A percentile compares a stretch with the other conserved stretches of the same genome.
phyloP scores from a whole-genome alignment of 176 grass and related monocot species.

The Oryza brachyantha region DNA sequence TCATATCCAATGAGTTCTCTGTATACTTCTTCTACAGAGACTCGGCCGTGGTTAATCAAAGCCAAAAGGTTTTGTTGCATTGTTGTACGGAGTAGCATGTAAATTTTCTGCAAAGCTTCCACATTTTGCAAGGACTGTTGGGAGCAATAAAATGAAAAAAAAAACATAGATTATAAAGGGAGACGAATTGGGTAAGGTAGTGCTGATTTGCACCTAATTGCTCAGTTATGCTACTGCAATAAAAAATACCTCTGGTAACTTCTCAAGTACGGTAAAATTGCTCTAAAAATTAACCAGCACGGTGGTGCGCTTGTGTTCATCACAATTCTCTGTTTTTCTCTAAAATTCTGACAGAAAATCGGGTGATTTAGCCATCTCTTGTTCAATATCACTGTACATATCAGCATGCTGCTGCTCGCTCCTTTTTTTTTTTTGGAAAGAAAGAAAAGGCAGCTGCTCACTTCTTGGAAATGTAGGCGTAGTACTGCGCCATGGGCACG shows the following conservation, averaged over 20 bases:
- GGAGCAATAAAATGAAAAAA: too few relatives aligned
- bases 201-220: neutral
- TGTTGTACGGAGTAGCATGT: neutral
- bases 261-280: too few relatives aligned
- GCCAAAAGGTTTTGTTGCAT: neutral
- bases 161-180: too few relatives aligned
- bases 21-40: neutral
- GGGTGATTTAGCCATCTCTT: neutral
- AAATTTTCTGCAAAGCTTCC: neutral
- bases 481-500: constrained; percentile 99
- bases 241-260: too few relatives aligned
- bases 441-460: constrained; percentile 23
- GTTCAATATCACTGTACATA: constrained; percentile 37
- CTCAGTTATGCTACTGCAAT: neutral
- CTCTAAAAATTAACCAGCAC: constrained; percentile 17
- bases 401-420: neutral
- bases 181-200: neutral
- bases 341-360: constrained; percentile 23
- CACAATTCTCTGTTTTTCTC: constrained; percentile 24
- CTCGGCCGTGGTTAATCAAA: neutral
- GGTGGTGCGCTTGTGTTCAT: constrained; percentile 13
- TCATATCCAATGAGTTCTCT: neutral
- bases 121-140: neutral
- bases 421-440: neutral
- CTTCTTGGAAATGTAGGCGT: constrained; percentile 97